phyloP scores from a whole-genome alignment of 2,329 filamentous ascomycete species.

The Colletotrichum agaves region DNA sequence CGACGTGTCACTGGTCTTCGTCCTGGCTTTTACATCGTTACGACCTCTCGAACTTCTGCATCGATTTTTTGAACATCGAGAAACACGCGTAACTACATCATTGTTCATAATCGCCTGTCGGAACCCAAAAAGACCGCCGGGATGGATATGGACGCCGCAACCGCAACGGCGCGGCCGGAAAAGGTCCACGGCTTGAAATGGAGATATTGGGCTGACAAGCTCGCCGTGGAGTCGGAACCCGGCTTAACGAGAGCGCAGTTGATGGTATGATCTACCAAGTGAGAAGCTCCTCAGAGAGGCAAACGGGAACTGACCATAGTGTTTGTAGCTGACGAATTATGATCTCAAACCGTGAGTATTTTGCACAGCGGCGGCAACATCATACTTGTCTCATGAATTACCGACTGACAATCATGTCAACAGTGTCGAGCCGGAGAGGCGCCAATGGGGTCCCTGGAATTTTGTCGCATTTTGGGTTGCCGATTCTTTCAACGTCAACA shows the following conservation, averaged over 20 bases:
- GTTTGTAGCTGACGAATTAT: conserved; percentile 77
- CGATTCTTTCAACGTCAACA: conserved; percentile 89
- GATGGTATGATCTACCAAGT: conserved; percentile 65
- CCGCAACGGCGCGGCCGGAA: conserved; percentile 32
- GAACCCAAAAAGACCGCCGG: background rate
- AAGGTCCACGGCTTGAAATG: conserved; percentile 50
- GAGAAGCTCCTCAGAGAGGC: background rate
- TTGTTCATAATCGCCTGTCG: background rate
- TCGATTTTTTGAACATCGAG: too few species aligned
- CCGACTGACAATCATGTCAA: conserved; percentile 1
- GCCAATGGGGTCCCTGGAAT: conserved; percentile 88
- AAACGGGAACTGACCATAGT: conserved; percentile 2
- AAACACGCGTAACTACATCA: background rate
- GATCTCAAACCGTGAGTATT: conserved; percentile 71
- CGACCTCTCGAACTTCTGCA: background rate
- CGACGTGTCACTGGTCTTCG: conserved; percentile 4
- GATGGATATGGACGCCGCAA: conserved; percentile 35
- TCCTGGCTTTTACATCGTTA: conserved; percentile 14
- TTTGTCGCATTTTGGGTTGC: conserved; percentile 91
- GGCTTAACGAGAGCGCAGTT: conserved; percentile 82
- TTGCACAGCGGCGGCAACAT: background rate
- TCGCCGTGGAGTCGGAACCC: conserved; percentile 79
- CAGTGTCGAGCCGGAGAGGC: conserved; percentile 77
- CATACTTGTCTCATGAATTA: background rate
- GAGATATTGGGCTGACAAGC: conserved; percentile 62